Evolutionary conservation across 1,139 yeast genomes (phyloP), one percentile per base, ranked within the genome.

Genomic region (Geotrichum siamense): DNA sequence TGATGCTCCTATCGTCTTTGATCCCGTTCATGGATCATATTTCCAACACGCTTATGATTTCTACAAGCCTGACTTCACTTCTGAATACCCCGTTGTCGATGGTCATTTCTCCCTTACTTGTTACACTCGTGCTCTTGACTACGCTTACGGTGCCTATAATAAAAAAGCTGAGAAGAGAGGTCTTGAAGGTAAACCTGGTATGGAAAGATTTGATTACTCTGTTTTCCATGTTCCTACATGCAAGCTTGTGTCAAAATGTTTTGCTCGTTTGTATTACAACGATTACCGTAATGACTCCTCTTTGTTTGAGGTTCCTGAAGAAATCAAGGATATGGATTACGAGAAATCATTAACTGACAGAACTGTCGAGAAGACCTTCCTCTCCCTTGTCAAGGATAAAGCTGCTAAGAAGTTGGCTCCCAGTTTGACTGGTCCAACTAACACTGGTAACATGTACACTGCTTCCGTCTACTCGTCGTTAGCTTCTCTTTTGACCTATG

Each of bases 221-320:
- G 94, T 91, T 39, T 93, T 91, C 89, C 99, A 93, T 67, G 96
- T 89, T 43, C 99, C 99, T 63, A 93, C 94, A 51, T 89, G 98
- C 71, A 93, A 93, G 72, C 76, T 89, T 62, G 97, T 91, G 51
- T 72, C 81, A 60, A 93, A 93, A 71, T 84, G 94, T 21, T 93
- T 79, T 66, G 98, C 95, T 43, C 82, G 98, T 70, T 70, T 93
- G 64, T 68, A 84, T 57, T 93, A 83, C 75, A 82, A 87, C 64
- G 98, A 91, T 69, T 89, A 75, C 74, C 72, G 72, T 59, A 72
- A 79, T 51, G 73, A 84, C 65, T 79, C 93, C 58, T 55, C 63
- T 53, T 44, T 61, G 62, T 56, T 62, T 44, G 63, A 54, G 19
- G 63, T 79, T 62, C 80, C 84, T 45, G 91, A 80, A 52, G 78